Evolutionary conservation across 306 rosid genomes (phyloP).

Genomic region (Cicer pinnatifidum): DNA sequence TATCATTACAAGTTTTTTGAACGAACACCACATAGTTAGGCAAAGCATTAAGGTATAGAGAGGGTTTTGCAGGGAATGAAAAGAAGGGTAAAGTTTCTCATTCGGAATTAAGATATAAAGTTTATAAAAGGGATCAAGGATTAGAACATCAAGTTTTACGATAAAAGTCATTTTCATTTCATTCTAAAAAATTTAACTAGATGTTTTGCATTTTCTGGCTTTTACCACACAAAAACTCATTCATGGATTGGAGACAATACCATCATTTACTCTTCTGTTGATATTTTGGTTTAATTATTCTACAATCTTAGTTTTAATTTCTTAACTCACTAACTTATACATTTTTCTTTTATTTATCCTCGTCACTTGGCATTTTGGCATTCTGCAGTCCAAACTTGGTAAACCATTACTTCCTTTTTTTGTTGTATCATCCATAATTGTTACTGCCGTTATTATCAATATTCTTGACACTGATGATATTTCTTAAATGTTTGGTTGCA

Average conservation of each 20-base stretch:
- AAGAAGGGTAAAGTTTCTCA: conserved; percentile 11
- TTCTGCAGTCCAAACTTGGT: conserved; percentile 91
- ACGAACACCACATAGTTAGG: conserved; percentile 15
- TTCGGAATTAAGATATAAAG: neutral
- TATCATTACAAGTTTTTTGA: conserved; percentile 20
- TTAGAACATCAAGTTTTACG: neutral
- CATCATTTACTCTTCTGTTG: conserved; percentile 27
- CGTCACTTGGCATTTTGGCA: conserved; percentile 40
- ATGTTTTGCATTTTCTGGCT: conserved; percentile 35
- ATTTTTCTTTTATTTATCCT: conserved; percentile 44
- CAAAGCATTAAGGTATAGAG: conserved; percentile 1
- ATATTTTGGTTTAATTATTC: conserved; percentile 20
- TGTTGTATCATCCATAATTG: conserved; percentile 22
- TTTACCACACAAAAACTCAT: neutral
- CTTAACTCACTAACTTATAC: conserved; percentile 50
- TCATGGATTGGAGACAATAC: conserved; percentile 33
- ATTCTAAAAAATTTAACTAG: conserved; percentile 15
- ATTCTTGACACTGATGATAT: conserved; percentile 41
- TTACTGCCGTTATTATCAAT: conserved; percentile 24
- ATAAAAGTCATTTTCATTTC: neutral
- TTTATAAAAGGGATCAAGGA: conserved; percentile 3
- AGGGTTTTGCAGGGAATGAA: neutral
- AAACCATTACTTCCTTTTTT: conserved; percentile 42
- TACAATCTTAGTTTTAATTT: conserved; percentile 29
- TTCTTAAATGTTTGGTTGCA: conserved; percentile 49